phyloP scores from a whole-genome alignment of 208 protist species.

The Crithidia thermophila region DNA sequence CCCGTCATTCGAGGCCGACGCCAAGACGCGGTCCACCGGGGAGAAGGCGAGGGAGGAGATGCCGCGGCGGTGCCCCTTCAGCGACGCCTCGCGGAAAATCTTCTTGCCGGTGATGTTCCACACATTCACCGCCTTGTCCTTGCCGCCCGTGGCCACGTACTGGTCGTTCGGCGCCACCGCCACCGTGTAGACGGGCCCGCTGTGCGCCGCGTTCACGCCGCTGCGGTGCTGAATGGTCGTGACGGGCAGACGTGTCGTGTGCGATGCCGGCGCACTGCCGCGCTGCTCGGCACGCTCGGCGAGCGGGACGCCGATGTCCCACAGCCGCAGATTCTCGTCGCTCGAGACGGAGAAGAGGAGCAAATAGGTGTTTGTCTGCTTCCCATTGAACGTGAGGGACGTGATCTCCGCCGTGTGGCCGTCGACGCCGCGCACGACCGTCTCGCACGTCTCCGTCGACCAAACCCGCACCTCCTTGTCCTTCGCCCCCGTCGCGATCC shows the following conservation, averaged over 20 bases:
- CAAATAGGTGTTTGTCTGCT: constrained; percentile 62
- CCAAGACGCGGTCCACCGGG: constrained; percentile 82
- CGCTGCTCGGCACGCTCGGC: constrained; percentile 15
- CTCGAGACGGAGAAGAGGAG: constrained; percentile 77
- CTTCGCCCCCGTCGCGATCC: constrained; percentile 87
- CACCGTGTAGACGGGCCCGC: constrained; percentile 73
- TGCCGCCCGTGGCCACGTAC: constrained; percentile 88
- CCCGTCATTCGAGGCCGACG: constrained; percentile 85
- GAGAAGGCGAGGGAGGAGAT: constrained; percentile 85
- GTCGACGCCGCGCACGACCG: constrained; percentile 59
- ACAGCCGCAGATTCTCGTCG: constrained; percentile 87
- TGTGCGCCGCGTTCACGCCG: constrained; percentile 81
- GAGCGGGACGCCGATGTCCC: constrained; percentile 64
- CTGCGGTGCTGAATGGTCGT: constrained; percentile 49
- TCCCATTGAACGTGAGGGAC: constrained; percentile 70
- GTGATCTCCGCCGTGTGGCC: constrained; percentile 88
- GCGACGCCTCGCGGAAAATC: constrained; percentile 67
- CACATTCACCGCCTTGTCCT: constrained; percentile 87
- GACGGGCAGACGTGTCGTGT: not conserved
- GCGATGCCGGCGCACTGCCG: not conserved
- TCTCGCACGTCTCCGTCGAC: constrained; percentile 68
- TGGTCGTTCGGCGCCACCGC: constrained; percentile 90
- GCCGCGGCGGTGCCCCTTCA: constrained; percentile 87
- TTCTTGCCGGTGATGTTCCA: constrained; percentile 85
- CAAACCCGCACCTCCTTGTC: constrained; percentile 88